Base-by-base conservation (phyloP, 1,139 yeast genomes). In the Debaryomycetaceae sp. region DNA sequence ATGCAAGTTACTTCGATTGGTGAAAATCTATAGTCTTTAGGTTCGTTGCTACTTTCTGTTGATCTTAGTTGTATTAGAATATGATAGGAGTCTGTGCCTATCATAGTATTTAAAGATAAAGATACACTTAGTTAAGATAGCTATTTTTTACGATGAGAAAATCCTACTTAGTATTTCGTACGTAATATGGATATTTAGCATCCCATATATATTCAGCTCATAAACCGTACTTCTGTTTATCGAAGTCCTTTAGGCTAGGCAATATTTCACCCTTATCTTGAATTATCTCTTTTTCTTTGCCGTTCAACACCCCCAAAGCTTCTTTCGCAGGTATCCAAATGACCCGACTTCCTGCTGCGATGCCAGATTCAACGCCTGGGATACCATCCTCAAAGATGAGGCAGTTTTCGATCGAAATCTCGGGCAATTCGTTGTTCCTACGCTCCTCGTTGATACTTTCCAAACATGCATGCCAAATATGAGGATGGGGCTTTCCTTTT, bases 301-400 rank as follows among this genome's bases (percentile, higher is more conserved):
- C 69, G 6, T 66, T 59, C 36, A 85, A 60, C 14, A 77, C 75
- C 24, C 72, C 67, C 33, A 78, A 57, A 0, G 95, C 94, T 39
- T 83, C 77, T 15, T 72, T 72, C 59, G 91, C 94, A 5, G 98
- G 98, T 14, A 91, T 85, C 98, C 98, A 92, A 36, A 91, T 74
- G 7, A 91, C 95, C 39, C 72, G 75, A 11, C 88, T 87, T n/a
- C 89, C 89, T 26, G 96, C 87, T 8, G 89, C 84, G 14, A 60
- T 52, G 7, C 95, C 98, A 4, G 96, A 85, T 18, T 69, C 55
- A 22, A 89, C 92, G 1, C 98, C 98, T 1, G 95, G 91, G 34
- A 88, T 70, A 2, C 96, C 98, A 62, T 92, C 98, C 64, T 92
- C 98, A 60, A 92, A 92, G 1, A 92, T 85, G 30, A 92, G 63